A percentile compares a stretch with the other conserved stretches of the same genome.
Conservation (phyloP, 1,139 yeast genomes). For the Blastobotrys ciferrii region DNA sequence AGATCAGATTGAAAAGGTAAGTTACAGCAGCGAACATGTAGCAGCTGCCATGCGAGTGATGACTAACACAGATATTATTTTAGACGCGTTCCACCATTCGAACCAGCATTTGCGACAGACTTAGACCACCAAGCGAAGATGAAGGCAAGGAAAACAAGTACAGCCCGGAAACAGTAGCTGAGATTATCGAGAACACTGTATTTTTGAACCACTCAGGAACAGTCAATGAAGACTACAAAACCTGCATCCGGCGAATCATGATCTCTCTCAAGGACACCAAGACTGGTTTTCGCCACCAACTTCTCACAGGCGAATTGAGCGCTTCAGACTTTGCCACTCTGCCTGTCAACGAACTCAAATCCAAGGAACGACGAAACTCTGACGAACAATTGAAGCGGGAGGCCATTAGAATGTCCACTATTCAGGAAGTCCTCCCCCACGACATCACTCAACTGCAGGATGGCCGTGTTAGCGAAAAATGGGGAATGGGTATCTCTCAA, state of each 20-base stretch:
- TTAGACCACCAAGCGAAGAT: slow-evolving; percentile 1
- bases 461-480: slow-evolving; percentile 44
- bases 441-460: slow-evolving; percentile 38
- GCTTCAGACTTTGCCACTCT: slow-evolving; percentile 23
- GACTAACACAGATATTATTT: not conserved
- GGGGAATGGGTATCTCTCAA: slow-evolving; percentile 49
- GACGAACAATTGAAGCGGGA: slow-evolving; percentile 26
- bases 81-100: slow-evolving; percentile 3
- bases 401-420: slow-evolving; percentile 25
- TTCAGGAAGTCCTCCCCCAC: slow-evolving; percentile 24
- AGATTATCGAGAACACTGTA: slow-evolving; percentile 22
- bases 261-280: slow-evolving; percentile 24
- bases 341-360: slow-evolving; percentile 23
- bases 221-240: slow-evolving; percentile 21
- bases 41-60: no score
- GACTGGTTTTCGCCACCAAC: slow-evolving; percentile 18
- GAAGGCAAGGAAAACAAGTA: not conserved
- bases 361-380: slow-evolving; percentile 22
- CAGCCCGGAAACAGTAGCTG: slow-evolving; percentile 15
- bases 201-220: slow-evolving; percentile 15
- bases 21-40: no score
- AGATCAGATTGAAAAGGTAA: not conserved
- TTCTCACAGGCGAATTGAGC: slow-evolving; percentile 19
- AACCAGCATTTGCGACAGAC: slow-evolving; percentile 3
- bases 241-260: slow-evolving; percentile 23